These are phyloP conservation scores for Lachancea sp. DNA, from an alignment of 805 yeast species.

Conservation along the genomic window DNA sequence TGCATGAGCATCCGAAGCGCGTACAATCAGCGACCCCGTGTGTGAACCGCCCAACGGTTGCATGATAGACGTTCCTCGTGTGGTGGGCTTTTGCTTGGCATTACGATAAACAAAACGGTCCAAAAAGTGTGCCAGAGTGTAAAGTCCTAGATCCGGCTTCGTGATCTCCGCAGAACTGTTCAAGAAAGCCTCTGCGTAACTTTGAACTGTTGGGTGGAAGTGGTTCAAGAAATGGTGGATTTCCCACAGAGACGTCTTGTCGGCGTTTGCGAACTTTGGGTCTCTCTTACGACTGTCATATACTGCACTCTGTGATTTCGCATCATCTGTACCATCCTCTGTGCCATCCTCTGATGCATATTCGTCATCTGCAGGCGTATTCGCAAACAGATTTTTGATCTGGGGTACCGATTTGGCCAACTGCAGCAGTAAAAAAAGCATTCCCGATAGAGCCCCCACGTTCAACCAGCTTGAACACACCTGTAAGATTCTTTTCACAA, in stretches of 20 bases:
- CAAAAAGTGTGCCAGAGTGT: conserved; percentile 81
- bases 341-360: conserved; percentile 42
- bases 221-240: conserved; percentile 63
- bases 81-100: conserved; percentile 66
- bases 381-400: conserved; percentile 53
- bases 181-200: conserved; percentile 65
- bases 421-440: conserved; percentile 67
- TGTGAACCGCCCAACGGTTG: conserved; percentile 77
- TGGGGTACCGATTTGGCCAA: conserved; percentile 59
- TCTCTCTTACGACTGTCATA: conserved; percentile 90
- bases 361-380: conserved; percentile 47
- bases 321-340: conserved; percentile 29
- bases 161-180: conserved; percentile 34
- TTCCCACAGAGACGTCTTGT: conserved; percentile 82
- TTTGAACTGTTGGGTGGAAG: conserved; percentile 86
- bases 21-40: conserved; percentile 61
- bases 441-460: conserved; percentile 82
- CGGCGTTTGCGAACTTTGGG: conserved; percentile 87
- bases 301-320: conserved; percentile 13
- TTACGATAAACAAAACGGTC: conserved; percentile 94
- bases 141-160: conserved; percentile 88
- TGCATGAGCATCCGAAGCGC: conserved; percentile 48
- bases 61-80: conserved; percentile 92
- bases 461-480: conserved; percentile 80
- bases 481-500: conserved; percentile 85